Conservation (phyloP, 345 rosid species). For the Populus simonii region DNA sequence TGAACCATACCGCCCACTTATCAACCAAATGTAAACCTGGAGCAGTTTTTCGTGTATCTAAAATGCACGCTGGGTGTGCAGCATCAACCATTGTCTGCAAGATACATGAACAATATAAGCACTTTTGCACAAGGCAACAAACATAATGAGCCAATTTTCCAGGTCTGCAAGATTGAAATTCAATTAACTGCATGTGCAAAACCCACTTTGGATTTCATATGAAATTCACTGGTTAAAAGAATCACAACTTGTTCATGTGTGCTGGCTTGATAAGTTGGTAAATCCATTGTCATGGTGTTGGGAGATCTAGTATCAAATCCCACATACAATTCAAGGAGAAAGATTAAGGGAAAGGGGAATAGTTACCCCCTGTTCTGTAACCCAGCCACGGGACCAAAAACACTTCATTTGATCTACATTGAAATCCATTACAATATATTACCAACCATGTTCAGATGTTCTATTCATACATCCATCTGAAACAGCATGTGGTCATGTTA, state of each 20-base stretch:
- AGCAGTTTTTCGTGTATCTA: conserved; percentile 96
- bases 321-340: background rate
- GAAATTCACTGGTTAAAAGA: background rate
- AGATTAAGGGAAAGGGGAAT: background rate
- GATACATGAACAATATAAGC: conserved; percentile 16
- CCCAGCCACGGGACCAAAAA: background rate
- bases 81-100: conserved; percentile 92
- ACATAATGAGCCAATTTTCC: background rate
- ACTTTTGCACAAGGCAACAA: background rate
- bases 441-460: background rate
- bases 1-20: conserved; percentile 83
- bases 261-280: background rate
- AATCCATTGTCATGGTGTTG: background rate
- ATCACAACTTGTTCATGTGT: background rate
- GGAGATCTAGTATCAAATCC: background rate
- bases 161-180: conserved; percentile 3
- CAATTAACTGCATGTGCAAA: background rate
- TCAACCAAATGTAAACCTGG: conserved; percentile 89
- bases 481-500: background rate
- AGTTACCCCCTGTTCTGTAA: background rate
- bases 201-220: background rate
- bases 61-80: conserved; percentile 73
- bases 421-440: background rate
- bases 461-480: background rate
- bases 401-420: background rate